Evolutionary conservation across 2,329 filamentous ascomycete species (phyloP).

Genomic region (Lasiodiplodia sp.): DNA sequence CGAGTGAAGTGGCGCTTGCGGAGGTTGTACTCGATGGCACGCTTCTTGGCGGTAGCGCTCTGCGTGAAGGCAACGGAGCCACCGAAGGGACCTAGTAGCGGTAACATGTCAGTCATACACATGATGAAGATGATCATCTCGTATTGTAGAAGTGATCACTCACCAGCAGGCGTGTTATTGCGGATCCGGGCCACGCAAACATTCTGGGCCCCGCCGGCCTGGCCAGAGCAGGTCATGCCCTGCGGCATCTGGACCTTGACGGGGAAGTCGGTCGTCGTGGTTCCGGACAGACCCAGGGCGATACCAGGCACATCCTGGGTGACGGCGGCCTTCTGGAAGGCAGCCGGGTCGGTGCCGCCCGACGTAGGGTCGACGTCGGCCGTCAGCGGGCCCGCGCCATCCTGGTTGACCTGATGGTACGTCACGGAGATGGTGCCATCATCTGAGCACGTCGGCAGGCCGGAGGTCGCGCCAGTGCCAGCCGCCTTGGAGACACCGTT

Average conservation of each 20-base stretch:
- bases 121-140: not conserved
- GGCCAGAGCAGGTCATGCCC: conserved; percentile 71
- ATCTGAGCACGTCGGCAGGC: conserved; percentile 68
- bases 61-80: conserved; percentile 72
- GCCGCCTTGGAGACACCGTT: conserved; percentile 61
- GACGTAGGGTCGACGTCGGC: conserved; percentile 69
- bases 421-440: conserved; percentile 69
- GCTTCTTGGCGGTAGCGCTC: conserved; percentile 64
- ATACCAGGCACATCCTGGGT: conserved; percentile 68
- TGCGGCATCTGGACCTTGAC: conserved; percentile 70
- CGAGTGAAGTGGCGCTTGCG: conserved; percentile 48
- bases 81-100: conserved; percentile 66
- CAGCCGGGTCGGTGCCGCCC: conserved; percentile 65
- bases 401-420: conserved; percentile 74
- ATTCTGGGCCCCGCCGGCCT: conserved; percentile 64
- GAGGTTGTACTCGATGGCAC: conserved; percentile 64
- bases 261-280: conserved; percentile 69
- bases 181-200: conserved; percentile 72
- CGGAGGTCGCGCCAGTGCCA: conserved; percentile 61
- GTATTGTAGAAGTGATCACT: not conserved
- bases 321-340: conserved; percentile 67
- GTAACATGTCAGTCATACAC: not conserved
- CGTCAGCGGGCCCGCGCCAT: conserved; percentile 70
- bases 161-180: conserved; percentile 63
- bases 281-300: conserved; percentile 65